Evolutionary conservation across 495 filamentous ascomycete genomes (phyloP), one percentile per base, ranked within the genome.

Genomic region (Aspergillus sparsus): DNA sequence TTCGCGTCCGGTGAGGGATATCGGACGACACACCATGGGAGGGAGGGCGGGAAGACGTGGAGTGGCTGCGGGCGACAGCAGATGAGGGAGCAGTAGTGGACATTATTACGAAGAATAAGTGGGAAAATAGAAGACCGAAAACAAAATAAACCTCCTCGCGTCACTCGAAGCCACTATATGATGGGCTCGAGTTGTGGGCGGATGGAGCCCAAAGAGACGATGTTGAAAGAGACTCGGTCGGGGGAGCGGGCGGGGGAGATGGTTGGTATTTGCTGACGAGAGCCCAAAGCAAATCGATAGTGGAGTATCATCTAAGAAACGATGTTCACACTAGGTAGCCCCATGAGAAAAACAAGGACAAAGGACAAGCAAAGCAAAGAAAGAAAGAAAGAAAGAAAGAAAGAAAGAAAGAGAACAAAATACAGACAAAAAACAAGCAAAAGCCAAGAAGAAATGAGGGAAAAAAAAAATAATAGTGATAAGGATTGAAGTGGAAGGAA

Each of bases 1-100:
- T 86, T 65, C 80, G 75, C 50, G 84, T 75, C 56, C 85, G 78
- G 66, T 85, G 83, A 45, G 83, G 83, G 57, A 78, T 71, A 66
- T 86, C 82, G 49, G 76, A 71, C 27, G 79, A 66, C 46, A 77
- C 69, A 54, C 69, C 69, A 60, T 73, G 62, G 42, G 79, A 71
- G 31, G 77, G 78, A 58, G 69, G 66, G 41, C 78, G 79, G 62
- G 78, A 78, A 13, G 83, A 83, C 34, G 82, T 80, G n/a, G 82
- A 85, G 53, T 80, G 72, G 65, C 80, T 81, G 66, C 83, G 82
- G 54, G 73, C 71, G 58, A 83, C 75, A 60, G 77, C 71, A 64
- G 71, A 70, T 41, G 70, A 68, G 44, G 80, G 71, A 31, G 80
- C 72, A 39, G 81, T 73, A 37, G 80, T 73, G 64, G 84, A 83